Conservation (phyloP, 192 early-diverging fungal species). For the Thoreauomyces humboldtii region DNA sequence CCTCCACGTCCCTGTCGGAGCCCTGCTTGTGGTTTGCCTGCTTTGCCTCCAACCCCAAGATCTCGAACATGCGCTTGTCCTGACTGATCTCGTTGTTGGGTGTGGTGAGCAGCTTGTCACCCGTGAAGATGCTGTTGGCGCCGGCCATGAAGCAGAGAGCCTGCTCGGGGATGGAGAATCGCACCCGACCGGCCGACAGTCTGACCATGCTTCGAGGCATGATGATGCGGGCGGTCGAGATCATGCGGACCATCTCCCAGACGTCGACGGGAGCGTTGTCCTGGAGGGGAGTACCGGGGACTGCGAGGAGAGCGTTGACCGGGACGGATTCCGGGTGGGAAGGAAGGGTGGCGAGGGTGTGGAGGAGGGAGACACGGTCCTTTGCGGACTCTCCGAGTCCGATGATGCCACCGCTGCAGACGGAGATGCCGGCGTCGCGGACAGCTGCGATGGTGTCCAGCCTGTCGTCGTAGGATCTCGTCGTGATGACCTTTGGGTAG, state of each 20-base stretch:
- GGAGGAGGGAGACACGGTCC: conserved; percentile 73
- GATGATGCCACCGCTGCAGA: conserved; percentile 84
- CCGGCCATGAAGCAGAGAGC: conserved; percentile 78
- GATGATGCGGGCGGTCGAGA: conserved; percentile 76
- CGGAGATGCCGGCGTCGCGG: conserved; percentile 72
- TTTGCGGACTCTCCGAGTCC: conserved; percentile 70
- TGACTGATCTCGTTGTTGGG: conserved; percentile 71
- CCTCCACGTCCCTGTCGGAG: too few species aligned
- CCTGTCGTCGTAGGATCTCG: conserved; percentile 76
- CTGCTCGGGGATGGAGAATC: conserved; percentile 63
- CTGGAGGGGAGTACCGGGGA: conserved; percentile 75
- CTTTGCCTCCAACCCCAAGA: conserved; percentile 39
- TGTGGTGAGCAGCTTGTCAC: conserved; percentile 78
- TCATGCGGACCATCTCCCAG: conserved; percentile 83
- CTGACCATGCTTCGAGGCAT: conserved; percentile 78
- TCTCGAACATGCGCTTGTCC: conserved; percentile 73
- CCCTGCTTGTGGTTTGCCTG: conserved; percentile 20
- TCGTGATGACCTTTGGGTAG: conserved; percentile 79
- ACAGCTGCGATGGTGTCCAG: conserved; percentile 70
- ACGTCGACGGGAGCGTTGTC: conserved; percentile 76
- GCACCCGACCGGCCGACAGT: conserved; percentile 73
- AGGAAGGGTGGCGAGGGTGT: conserved; percentile 68
- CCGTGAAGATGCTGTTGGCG: conserved; percentile 83
- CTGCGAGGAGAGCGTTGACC: conserved; percentile 77
- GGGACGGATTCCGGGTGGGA: conserved; percentile 78